Percentiles rank a stretch among this genome's conserved stretches.
Evolutionary conservation across 106 monocot species (phyloP).

Genomic region (Dendrobium chrysotoxum): DNA sequence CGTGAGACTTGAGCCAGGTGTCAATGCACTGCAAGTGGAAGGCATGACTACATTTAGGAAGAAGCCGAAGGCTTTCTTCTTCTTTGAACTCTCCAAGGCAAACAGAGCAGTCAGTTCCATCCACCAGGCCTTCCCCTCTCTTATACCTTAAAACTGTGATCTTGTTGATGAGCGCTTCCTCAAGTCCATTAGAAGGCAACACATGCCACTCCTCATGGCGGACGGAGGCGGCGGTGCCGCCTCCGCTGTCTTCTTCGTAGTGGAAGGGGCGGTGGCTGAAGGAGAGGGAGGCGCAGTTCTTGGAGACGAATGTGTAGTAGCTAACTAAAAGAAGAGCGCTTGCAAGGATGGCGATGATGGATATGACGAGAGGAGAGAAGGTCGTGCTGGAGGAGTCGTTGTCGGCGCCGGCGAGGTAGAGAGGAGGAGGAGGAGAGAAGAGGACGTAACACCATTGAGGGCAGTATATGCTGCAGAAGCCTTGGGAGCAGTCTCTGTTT

Average conservation of each 20-base stretch:
- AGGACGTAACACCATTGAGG: slow-evolving; percentile 66
- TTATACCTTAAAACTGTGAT: slow-evolving; percentile 59
- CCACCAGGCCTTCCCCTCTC: slow-evolving; percentile 44
- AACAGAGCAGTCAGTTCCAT: slow-evolving; percentile 73
- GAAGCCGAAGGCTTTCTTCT: slow-evolving; percentile 59
- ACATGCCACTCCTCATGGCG: slow-evolving; percentile 6
- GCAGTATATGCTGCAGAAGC: slow-evolving; percentile 67
- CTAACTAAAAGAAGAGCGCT: slow-evolving; percentile 56
- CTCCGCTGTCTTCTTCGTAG: not conserved
- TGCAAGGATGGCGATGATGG: slow-evolving; percentile 84
- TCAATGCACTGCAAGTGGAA: slow-evolving; percentile 82
- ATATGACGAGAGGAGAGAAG: slow-evolving; percentile 84
- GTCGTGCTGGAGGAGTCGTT: slow-evolving; percentile 12
- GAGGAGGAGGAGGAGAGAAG: slow-evolving; percentile 55
- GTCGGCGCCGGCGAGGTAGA: slow-evolving; percentile 19
- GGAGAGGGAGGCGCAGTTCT: slow-evolving; percentile 45
- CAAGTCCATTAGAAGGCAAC: slow-evolving; percentile 39
- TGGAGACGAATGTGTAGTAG: slow-evolving; percentile 77
- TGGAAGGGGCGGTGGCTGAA: slow-evolving; percentile 6
- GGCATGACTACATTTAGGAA: slow-evolving; percentile 77
- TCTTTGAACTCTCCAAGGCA: slow-evolving; percentile 76
- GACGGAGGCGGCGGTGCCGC: not conserved
- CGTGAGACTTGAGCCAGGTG: slow-evolving; percentile 71
- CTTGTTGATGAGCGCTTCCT: slow-evolving; percentile 51
- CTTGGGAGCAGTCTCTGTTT: slow-evolving; percentile 31